phyloP scores from a whole-genome alignment of 192 early-diverging fungal species.

The Coemansia sp. region DNA sequence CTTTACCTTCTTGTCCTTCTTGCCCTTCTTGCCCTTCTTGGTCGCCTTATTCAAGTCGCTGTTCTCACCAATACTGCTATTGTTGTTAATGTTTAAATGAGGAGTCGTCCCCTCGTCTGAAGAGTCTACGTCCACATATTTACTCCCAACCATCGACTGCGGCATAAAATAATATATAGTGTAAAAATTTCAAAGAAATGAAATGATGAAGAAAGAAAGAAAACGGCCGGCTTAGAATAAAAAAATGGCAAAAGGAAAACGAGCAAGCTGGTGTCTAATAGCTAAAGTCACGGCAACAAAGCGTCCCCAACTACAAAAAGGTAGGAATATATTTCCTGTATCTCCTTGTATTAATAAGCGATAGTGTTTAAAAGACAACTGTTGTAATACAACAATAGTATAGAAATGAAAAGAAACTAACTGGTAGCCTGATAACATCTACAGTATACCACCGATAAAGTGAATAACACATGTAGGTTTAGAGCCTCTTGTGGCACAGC shows the following conservation, averaged over 20 bases:
- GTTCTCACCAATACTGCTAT: not conserved
- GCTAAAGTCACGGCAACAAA: too few species aligned
- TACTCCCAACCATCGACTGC: not conserved
- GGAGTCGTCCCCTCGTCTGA: not conserved
- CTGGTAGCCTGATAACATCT: not conserved
- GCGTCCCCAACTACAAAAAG: too few species aligned
- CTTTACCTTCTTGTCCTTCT: conserved; percentile 6
- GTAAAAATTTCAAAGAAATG: not conserved
- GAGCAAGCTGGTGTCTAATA: too few species aligned
- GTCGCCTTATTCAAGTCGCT: not conserved
- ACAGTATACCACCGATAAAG: too few species aligned
- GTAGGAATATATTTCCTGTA: too few species aligned
- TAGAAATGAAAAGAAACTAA: not conserved
- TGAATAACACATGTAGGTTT: too few species aligned
- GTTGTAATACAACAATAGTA: too few species aligned
- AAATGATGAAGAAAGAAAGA: conserved; percentile 1
- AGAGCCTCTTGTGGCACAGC: too few species aligned
- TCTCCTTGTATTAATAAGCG: too few species aligned
- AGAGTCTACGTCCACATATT: conserved; percentile 2
- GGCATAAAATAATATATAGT: not conserved
- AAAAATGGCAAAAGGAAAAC: conserved; percentile 2
- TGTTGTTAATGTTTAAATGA: not conserved
- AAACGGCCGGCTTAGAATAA: not conserved
- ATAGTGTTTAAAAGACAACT: too few species aligned
- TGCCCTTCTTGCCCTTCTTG: not conserved